Conservation (phyloP, 2,329 filamentous ascomycete genomes). For the Didymella glomerata region DNA sequence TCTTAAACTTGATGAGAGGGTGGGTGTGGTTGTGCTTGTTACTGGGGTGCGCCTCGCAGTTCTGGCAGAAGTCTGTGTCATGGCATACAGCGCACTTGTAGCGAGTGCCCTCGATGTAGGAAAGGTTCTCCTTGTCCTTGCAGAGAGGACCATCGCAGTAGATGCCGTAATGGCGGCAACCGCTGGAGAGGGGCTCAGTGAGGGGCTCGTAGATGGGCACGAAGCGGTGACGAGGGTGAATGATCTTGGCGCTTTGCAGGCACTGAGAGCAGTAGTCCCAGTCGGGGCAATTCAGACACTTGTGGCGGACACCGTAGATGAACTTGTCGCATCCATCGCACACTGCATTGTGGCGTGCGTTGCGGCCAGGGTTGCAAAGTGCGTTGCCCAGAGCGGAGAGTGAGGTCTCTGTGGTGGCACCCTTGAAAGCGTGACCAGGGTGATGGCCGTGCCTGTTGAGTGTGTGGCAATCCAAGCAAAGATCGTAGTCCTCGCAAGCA, state of each 20-base stretch:
- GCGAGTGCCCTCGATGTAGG: constrained; percentile 80
- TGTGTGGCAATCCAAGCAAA: constrained; percentile 84
- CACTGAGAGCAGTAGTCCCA: constrained; percentile 94
- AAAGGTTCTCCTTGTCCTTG: constrained; percentile 62
- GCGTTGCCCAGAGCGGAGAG: constrained; percentile 66
- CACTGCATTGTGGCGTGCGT: constrained; percentile 82
- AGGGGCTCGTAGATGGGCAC: constrained; percentile 83
- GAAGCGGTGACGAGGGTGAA: constrained; percentile 87
- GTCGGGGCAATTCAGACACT: constrained; percentile 95
- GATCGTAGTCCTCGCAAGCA: constrained; percentile 87
- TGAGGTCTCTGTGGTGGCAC: constrained; percentile 69
- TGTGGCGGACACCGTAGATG: constrained; percentile 90
- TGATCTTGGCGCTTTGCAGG: constrained; percentile 69
- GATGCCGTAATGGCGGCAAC: constrained; percentile 77
- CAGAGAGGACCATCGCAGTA: constrained; percentile 96
- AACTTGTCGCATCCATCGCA: constrained; percentile 93
- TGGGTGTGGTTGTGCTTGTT: constrained; percentile 95
- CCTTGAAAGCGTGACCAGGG: constrained; percentile 80
- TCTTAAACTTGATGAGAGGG: constrained; percentile 96
- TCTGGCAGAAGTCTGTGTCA: constrained; percentile 93
- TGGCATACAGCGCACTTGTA: constrained; percentile 98
- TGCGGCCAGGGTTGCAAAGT: constrained; percentile 81
- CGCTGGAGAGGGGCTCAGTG: constrained; percentile 56
- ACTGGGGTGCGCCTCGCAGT: constrained; percentile 85
- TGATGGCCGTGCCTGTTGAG: constrained; percentile 86